Evolutionary conservation across 2,329 filamentous ascomycete species (phyloP).

Genomic region (Fusarium udum): DNA sequence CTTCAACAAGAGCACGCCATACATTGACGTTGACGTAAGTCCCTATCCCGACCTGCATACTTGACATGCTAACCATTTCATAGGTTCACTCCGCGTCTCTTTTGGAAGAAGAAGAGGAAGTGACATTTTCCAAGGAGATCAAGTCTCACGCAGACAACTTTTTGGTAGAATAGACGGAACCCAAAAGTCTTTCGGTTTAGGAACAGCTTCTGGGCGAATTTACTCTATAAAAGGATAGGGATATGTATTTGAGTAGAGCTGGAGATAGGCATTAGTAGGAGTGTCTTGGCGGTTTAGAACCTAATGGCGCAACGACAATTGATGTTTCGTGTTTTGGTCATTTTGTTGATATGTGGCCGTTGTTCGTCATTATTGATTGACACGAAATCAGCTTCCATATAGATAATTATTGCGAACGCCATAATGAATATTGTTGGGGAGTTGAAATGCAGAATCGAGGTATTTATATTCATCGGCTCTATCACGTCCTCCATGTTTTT

Average conservation of each 20-base stretch:
- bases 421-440: not conserved
- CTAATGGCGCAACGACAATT: constrained; percentile 46
- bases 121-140: constrained; percentile 84
- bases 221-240: constrained; percentile 39
- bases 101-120: constrained; percentile 79
- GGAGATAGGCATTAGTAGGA: constrained; percentile 36
- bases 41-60: no score
- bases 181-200: constrained; percentile 33
- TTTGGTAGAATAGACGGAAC: constrained; percentile 70
- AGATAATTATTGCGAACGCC: not conserved
- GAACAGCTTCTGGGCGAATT: constrained; percentile 28
- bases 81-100: constrained; percentile 74
- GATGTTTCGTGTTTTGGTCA: constrained; percentile 33
- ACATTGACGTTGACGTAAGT: constrained; percentile 93
- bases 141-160: constrained; percentile 81
- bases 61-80: constrained; percentile 15
- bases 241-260: constrained; percentile 32
- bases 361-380: not conserved
- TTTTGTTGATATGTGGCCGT: not conserved
- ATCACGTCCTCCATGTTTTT: not conserved
- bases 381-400: not conserved
- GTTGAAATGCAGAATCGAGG: not conserved
- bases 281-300: constrained; percentile 42
- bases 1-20: constrained; percentile 87
- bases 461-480: not conserved